Base-by-base conservation (phyloP, 176 grass and related monocot genomes). In the Eragrostis nindensis region DNA sequence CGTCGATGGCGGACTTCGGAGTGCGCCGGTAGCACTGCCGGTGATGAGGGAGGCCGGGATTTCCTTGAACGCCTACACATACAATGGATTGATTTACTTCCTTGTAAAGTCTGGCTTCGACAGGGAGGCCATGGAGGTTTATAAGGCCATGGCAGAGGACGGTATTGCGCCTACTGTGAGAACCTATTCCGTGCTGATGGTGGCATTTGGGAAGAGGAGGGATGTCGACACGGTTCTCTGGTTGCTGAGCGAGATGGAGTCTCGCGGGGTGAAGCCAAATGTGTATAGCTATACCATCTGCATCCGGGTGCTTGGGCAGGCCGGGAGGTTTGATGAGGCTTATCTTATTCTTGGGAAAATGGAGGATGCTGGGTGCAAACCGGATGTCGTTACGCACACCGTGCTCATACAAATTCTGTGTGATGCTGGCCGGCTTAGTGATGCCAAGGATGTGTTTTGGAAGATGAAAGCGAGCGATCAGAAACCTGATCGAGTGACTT, bases 201-300 rank as follows among this genome's bases (percentile, higher is more conserved):
- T 92, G 55, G 83, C 90, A 2, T 81, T 95, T 7, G 95, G 92
- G 66, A 98, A 94, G 82, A 88, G 76, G 83, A 98, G 83, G 61
- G 90, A 93, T 41, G 83, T 74, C 0, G 63, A 91, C 55, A 87
- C 82, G 18, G 95, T 91, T 21, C 43, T 98, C 65, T 79, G 81
- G 61, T 71, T 98, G 75, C 32, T 98, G 71, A 63, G 25, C 2
- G 90, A 98, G 72, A 95, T 98, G 95, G 86, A 93, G 80, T 77
- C 73, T 55, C 83, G 83, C 2, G 92, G 90, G 0, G 77, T 95
- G 79, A 94, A 73, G 71, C 95, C 92, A 6, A 98, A 98, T 62
- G 95, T 95, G 52, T 98, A 95, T 43, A 98, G 92, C 46, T 98
- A 92, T 75, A 98, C 92, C 79, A 98, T 98, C 65, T 98, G 90